A percentile compares a stretch with the other conserved stretches of the same genome.
Conservation (phyloP, 176 grass and related monocot genomes). For the Tillandsia fasciculata region DNA sequence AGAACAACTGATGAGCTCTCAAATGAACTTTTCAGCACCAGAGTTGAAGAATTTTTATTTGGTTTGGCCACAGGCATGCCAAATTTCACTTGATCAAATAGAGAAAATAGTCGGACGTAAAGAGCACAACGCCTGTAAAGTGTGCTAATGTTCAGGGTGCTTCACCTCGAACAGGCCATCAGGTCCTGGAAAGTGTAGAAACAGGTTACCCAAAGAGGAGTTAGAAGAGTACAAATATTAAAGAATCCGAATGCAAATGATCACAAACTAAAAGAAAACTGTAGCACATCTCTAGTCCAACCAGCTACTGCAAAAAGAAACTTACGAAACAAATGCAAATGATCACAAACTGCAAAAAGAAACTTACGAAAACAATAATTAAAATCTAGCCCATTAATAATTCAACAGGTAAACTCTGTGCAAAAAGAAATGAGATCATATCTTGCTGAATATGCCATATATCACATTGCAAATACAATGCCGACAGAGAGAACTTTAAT, state of each 20-base stretch:
- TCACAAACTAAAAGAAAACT: neutral
- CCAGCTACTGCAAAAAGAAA: neutral
- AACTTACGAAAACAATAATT: no score
- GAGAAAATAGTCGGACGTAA: neutral
- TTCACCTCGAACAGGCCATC: conserved; percentile 15
- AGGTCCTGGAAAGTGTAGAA: conserved; percentile 5
- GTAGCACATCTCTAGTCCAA: neutral
- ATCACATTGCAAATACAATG: no score
- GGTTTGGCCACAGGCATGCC: neutral
- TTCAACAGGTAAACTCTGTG: no score
- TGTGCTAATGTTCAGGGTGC: conserved; percentile 14
- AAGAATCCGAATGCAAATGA: neutral
- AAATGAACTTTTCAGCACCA: neutral
- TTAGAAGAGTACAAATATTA: neutral
- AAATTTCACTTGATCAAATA: neutral
- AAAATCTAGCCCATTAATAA: no score
- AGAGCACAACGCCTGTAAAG: neutral
- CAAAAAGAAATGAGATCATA: no score
- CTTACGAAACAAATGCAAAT: no score
- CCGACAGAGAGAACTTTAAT: no score
- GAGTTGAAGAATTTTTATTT: neutral
- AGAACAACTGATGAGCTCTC: neutral
- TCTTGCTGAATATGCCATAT: no score
- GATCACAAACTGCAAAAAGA: neutral
- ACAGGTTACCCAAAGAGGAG: neutral